Evolutionary conservation across 2,329 filamentous ascomycete genomes (phyloP), one percentile per base, ranked within the genome.

Genomic region (Thelonectria blattea): DNA sequence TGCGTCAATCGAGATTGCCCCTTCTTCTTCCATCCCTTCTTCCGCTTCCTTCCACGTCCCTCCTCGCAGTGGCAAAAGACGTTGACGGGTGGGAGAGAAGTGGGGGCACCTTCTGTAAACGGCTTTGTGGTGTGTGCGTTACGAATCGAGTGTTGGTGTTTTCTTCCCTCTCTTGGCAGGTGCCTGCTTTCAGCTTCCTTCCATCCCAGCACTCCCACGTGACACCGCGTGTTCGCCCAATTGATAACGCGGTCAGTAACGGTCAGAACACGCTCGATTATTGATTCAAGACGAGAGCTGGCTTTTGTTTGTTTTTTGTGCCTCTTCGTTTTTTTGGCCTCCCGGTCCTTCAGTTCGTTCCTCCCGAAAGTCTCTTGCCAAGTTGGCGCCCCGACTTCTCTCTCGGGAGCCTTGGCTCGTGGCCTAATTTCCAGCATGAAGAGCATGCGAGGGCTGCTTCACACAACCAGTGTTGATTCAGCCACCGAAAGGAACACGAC

Each of bases 381-480:
- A 24, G 22, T 24, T 24, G 15, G 15, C n/a, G 11, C 30, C n/a
- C 15, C 45, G n/a, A 24, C 27, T 52, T 41, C 45, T 50, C 41
- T 46, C 17, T 37, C 8, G 34, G 14, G 18, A 43, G n/a, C 54
- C 15, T 17, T 39, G n/a, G 48, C 56, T 47, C 34, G 43, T 15
- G 56, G 46, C 65, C 60, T 64, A 69, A 43, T 48, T 80, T 80
- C 60, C 65, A 69, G 42, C 49, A 80, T 80, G 78, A 72, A 76
- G 66, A 73, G 72, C 66, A 78, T 78, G 72, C 74, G 72, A 60
- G 76, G 80, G 52, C 65, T 79, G 46, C 68, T 79, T 48, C 82
- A 86, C 72, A 81, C 80, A 58, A 84, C 81, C 63, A 85, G 82
- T 57, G 74, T 85, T 32, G 78, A 83, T 55, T 78, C 81, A 49